These are phyloP conservation scores for Leccinum sublutescens DNA, from an alignment of 768 basidiomycete species.

Conservation along the genomic window DNA sequence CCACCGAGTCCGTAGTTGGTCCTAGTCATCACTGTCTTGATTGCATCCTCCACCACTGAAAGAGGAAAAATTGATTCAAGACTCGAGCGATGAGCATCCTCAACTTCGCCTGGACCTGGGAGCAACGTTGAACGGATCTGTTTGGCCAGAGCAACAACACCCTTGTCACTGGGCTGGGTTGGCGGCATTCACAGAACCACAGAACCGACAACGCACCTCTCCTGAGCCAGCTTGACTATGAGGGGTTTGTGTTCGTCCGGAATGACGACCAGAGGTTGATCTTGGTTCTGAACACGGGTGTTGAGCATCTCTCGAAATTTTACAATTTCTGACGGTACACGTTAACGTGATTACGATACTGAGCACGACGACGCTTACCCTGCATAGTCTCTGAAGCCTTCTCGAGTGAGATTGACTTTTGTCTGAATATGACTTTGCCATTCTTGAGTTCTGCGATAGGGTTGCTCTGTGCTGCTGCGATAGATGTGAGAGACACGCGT, in stretches of 20 bases:
- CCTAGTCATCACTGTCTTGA: conserved; percentile 61
- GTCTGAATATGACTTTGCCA: conserved; percentile 72
- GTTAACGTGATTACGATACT: conserved; percentile 1
- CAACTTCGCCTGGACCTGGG: conserved; percentile 59
- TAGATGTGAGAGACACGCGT: background rate
- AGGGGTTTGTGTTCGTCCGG: conserved; percentile 71
- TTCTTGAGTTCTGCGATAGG: conserved; percentile 66
- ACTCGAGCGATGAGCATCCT: conserved; percentile 34
- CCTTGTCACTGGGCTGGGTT: conserved; percentile 62
- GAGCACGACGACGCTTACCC: conserved; percentile 44
- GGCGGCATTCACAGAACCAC: conserved; percentile 2
- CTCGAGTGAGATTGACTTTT: conserved; percentile 72
- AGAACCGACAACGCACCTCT: conserved; percentile 56
- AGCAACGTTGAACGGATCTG: conserved; percentile 67
- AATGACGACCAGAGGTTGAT: conserved; percentile 52
- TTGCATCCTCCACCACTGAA: conserved; percentile 56
- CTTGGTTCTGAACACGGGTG: conserved; percentile 44
- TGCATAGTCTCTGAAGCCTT: conserved; percentile 81
- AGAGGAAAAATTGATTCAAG: conserved; percentile 43
- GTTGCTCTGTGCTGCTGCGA: conserved; percentile 39
- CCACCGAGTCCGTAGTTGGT: conserved; percentile 79
- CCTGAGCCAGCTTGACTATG: conserved; percentile 80
- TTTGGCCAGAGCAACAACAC: conserved; percentile 58
- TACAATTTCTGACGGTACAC: conserved; percentile 57
- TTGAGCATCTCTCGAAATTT: conserved; percentile 74